phyloP scores from a whole-genome alignment of 768 basidiomycete genomes.

The Amanita rimosa region DNA sequence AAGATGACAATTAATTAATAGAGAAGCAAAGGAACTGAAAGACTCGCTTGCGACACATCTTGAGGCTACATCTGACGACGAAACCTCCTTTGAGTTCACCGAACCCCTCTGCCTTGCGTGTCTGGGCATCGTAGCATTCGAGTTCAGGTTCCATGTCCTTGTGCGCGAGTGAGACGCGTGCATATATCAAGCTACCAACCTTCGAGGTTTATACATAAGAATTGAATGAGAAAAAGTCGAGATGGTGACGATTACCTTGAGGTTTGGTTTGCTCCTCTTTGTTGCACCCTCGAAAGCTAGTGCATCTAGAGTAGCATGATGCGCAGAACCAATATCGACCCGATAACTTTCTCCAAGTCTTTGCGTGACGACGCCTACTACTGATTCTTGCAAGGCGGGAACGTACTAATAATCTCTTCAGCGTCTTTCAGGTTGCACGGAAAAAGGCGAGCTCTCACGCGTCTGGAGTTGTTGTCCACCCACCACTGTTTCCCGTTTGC shows the following conservation, averaged over 20 bases:
- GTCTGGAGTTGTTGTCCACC: constrained; percentile 78
- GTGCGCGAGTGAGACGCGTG: constrained; percentile 85
- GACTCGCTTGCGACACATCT: constrained; percentile 77
- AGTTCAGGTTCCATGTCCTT: constrained; percentile 98
- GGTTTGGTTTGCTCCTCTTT: constrained; percentile 86
- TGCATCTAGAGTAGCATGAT: constrained; percentile 74
- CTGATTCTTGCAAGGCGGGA: constrained; percentile 81
- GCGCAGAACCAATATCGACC: constrained; percentile 88
- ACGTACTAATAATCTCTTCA: constrained; percentile 54
- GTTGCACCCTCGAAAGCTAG: constrained; percentile 95
- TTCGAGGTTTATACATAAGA: constrained; percentile 19
- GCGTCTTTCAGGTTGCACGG: background rate
- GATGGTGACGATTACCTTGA: constrained; percentile 48
- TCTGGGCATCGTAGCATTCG: constrained; percentile 92
- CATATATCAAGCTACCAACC: constrained; percentile 89
- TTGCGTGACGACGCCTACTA: constrained; percentile 73
- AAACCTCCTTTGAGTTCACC: constrained; percentile 91
- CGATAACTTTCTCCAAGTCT: constrained; percentile 84
- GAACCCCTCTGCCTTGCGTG: constrained; percentile 84
- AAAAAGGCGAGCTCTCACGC: constrained; percentile 51
- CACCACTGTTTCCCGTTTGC: constrained; percentile 73
- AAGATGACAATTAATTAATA: background rate
- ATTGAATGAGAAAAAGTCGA: background rate
- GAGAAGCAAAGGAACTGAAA: constrained; percentile 3
- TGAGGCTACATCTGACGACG: constrained; percentile 68